These are phyloP conservation scores for Phytophthora hibernalis DNA, from an alignment of 352 stramenopile genomes.

Conservation along the genomic window DNA sequence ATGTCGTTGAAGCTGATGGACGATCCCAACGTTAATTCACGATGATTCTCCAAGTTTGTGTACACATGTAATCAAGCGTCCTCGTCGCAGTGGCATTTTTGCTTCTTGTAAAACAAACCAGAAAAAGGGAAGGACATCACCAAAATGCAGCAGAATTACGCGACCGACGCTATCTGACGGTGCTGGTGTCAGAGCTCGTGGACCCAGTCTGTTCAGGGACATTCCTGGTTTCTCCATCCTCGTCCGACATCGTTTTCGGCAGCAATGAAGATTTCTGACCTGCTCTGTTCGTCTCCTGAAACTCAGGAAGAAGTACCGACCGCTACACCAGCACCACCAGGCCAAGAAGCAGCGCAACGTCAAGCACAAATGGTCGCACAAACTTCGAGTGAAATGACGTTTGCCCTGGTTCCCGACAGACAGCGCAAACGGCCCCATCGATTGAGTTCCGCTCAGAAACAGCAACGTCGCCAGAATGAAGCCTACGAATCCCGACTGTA, in stretches of 20 bases:
- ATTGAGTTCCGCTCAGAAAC: constrained; percentile 23
- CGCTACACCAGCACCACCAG: background rate
- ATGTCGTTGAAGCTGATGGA: too few species aligned
- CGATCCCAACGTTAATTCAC: too few species aligned
- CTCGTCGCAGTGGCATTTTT: background rate
- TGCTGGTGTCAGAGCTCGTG: background rate
- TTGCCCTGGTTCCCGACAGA: constrained; percentile 10
- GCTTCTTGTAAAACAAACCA: background rate
- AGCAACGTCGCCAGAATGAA: constrained; percentile 15
- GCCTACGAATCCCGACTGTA: constrained; percentile 27
- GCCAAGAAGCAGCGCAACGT: background rate
- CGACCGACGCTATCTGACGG: background rate
- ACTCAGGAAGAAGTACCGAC: background rate
- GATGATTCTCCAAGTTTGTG: too few species aligned
- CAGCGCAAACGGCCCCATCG: constrained; percentile 25
- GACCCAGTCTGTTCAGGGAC: background rate
- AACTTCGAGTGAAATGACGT: background rate
- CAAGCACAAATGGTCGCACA: background rate
- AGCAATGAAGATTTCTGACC: background rate
- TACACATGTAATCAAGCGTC: too few species aligned
- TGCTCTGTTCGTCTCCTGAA: background rate
- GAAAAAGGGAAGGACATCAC: too few species aligned
- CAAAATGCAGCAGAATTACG: too few species aligned
- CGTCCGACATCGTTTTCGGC: background rate
- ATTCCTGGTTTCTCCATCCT: background rate